Base-by-base conservation (phyloP, 129 eudicot species). In the Tagetes patula region DNA sequence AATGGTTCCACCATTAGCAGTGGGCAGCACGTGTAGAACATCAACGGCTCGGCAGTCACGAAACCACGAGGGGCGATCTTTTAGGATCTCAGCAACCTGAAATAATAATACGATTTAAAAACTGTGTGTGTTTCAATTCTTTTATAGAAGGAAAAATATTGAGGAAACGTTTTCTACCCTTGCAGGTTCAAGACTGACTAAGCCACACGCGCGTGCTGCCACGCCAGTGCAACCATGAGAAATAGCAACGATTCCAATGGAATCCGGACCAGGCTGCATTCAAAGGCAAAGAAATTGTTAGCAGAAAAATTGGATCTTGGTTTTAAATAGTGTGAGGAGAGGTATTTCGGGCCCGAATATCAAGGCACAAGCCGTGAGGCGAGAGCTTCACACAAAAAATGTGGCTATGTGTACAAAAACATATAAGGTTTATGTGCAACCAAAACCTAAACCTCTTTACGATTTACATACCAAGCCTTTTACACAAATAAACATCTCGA, bases 171-270 rank as follows among this genome's bases (percentile, higher is more conserved):
- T 70, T 33, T 33, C 27, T 75, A 76, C 84, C 81, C 77, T 48
- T 38, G 77, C 65, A 43, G 84, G 84, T 32, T 81, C 81, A 9
- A 75, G 80, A 70, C 80, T 49, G 63, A 81, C 81, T 38, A 75
- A 42, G 72, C 81, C 80, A 65, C 84, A 75, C 4, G 81, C 84
- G 14, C 84, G 84, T 43, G 84, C 84, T 71, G 97, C 97, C 84
- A 92, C 89, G 30, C 92, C 96, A 82, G 86, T 53, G 85, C 97
- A 94, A 94, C 99, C 97, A 82, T 94, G 97, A 86, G 99, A 94
- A 82, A 94, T 94, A 94, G 99, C 97, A 82, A 94, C 85, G 91
- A 94, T 94, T 94, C 99, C 99, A 94, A 90, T 83, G 99, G 99
- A 94, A 94, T 94, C 99, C 99, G 99, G 99, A 94, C 99, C 99